Percentiles rank a stretch among this genome's conserved stretches.
Conservation (phyloP, 1,284 basidiomycete species). For the Ceratobasidium sp. region DNA sequence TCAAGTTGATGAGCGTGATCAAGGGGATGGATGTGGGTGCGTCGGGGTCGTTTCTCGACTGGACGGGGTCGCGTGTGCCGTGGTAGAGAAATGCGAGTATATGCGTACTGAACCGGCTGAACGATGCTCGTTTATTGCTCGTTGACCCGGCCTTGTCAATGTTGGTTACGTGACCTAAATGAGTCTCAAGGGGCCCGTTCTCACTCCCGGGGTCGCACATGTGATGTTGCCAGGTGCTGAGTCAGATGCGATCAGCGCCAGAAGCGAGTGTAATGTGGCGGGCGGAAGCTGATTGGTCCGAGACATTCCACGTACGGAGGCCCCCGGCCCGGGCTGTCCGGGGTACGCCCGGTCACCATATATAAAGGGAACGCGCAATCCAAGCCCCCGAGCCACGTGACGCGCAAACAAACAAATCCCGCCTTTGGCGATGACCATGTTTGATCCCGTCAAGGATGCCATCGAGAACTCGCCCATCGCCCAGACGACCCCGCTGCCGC, state of each 20-base stretch:
- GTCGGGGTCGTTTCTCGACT: slow-evolving; percentile 43
- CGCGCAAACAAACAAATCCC: slow-evolving; percentile 21
- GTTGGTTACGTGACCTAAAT: too few relatives aligned
- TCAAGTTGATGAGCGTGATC: slow-evolving; percentile 39
- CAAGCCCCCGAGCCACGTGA: slow-evolving; percentile 21
- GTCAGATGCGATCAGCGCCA: slow-evolving; percentile 7
- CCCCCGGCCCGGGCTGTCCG: background rate
- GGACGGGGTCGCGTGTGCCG: slow-evolving; percentile 41
- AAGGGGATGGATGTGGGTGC: slow-evolving; percentile 33
- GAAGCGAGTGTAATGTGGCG: background rate
- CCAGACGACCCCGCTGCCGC: background rate
- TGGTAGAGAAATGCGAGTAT: slow-evolving; percentile 38
- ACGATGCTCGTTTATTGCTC: too few relatives aligned
- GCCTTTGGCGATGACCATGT: slow-evolving; percentile 17
- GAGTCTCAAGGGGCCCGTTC: too few relatives aligned
- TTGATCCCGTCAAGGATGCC: slow-evolving; percentile 27
- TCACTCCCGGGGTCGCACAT: too few relatives aligned
- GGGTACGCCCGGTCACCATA: background rate
- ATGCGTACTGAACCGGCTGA: background rate
- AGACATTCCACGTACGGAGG: too few relatives aligned
- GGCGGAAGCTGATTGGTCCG: slow-evolving; percentile 1
- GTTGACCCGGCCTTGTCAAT: too few relatives aligned
- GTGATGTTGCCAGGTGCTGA: too few relatives aligned
- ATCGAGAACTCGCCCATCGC: slow-evolving; percentile 26
- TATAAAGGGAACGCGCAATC: background rate